phyloP scores from a whole-genome alignment of 2,329 filamentous ascomycete species.

The Aspergillus cejpii region DNA sequence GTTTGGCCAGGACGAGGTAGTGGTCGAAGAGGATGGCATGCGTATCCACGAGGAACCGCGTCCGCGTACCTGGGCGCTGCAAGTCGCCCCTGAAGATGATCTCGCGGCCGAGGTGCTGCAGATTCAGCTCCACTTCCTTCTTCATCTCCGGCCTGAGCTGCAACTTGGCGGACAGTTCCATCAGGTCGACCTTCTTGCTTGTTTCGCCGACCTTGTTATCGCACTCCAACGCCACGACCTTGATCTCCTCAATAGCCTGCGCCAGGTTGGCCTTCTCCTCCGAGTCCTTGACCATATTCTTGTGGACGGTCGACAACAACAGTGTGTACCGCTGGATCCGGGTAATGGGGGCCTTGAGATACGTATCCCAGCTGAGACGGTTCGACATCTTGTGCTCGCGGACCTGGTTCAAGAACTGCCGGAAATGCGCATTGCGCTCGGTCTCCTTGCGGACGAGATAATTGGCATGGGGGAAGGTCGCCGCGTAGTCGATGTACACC shows the following conservation, averaged over 20 bases:
- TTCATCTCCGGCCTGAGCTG: constrained; percentile 83
- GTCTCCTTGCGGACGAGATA: constrained; percentile 78
- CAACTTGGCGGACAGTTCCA: constrained; percentile 75
- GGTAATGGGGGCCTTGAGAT: constrained; percentile 86
- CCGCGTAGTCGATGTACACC: constrained; percentile 88
- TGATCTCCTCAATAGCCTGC: constrained; percentile 86
- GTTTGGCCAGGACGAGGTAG: constrained; percentile 88
- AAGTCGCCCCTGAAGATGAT: constrained; percentile 84
- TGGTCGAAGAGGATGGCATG: constrained; percentile 94
- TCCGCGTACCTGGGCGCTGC: constrained; percentile 78
- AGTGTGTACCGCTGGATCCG: constrained; percentile 84
- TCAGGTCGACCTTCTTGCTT: constrained; percentile 81
- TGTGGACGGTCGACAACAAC: constrained; percentile 72
- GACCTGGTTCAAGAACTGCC: constrained; percentile 73
- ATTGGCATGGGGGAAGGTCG: constrained; percentile 74
- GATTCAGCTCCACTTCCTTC: constrained; percentile 70
- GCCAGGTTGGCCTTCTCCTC: constrained; percentile 83
- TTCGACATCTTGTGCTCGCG: constrained; percentile 71
- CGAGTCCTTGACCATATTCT: constrained; percentile 73
- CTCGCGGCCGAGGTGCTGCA: constrained; percentile 88
- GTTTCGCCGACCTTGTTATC: constrained; percentile 89
- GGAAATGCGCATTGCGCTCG: constrained; percentile 78
- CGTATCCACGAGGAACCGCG: constrained; percentile 88
- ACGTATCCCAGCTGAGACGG: constrained; percentile 88
- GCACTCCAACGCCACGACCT: constrained; percentile 79